Evolutionary conservation across 2,329 filamentous ascomycete genomes (phyloP), one percentile per base, ranked within the genome.

Genomic region (Xylaria sp.): DNA sequence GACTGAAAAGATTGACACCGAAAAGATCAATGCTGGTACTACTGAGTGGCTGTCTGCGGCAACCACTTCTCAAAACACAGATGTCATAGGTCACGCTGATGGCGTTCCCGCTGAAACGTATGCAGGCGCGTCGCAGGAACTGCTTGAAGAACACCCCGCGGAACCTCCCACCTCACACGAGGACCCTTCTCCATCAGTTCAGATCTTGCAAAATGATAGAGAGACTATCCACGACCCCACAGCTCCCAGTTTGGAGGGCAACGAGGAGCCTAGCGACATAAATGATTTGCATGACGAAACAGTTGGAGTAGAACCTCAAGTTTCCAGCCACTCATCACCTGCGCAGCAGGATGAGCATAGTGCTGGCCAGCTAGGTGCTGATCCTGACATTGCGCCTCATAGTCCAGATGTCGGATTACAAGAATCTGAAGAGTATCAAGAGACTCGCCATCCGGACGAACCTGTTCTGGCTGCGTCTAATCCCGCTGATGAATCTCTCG

Each of bases 11-110:
- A 62, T 58, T 48, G 68, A 72, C 41, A 20, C 64, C 9, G 67
- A 70, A 36, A 57, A 48, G 12, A 63, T 65, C 55, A 59, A 64
- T 60, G 10, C 49, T 28, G 57, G 70, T 20, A 33, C 63, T 54
- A 51, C 33, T 41, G 69, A 52, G 43, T 76, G 71, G 73, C 23
- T 67, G 5, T 69, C 73, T 59, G 52, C 66, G n/a, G 57, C 63
- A 31, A 28, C 55, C 3, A 62, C 66, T 56, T 20, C 56, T 25
- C 58, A 46, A 9, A 48, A 33, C 39, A 20, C 51, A 31, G 51
- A 62, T 39, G 25, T 60, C 10, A 63, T 56, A 49, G 67, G 41
- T 51, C 66, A 72, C 31, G 58, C 48, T 10, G 48, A 70, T 41
- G 62, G 39, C 3, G 66, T 61, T n/a, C 15, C 59, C 3, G 31